Base-by-base conservation (phyloP, 176 grass and related monocot species). In the Zoysia japonica region DNA sequence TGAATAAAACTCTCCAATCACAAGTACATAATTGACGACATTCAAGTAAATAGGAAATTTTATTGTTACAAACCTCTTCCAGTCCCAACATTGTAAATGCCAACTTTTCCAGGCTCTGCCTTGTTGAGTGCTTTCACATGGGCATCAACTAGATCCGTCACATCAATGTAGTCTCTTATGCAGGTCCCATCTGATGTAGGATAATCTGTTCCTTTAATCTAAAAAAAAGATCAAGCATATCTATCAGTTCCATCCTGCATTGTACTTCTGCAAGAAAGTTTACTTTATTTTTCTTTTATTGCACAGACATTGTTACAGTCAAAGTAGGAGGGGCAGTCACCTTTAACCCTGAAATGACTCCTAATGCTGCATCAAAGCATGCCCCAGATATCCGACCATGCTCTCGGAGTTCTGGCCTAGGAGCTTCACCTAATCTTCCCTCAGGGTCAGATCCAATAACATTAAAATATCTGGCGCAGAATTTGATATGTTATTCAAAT, bases 151-250 rank as follows among this genome's bases (percentile, higher is more conserved):
- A 94, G 78, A 87, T 94, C 92, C 3, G 86, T 94, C 81, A 94
- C 88, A 82, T 94, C 92, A 78, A 94, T 94, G 52, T 94, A 94
- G 74, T 94, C 92, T 68, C 92, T 91, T 85, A 94, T 91, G 75
- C 92, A 94, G 44, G 92, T 94, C 50, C 92, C 92, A 65, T 94
- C 92, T 79, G 83, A 14, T 64, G 92, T 94, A 61, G 77, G 68
- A 84, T 94, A 94, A 87, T 94, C 84, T 68, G 65, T 87, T 82
- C 92, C 92, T 82, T 91, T 94, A 82, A 94, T 77, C 92, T 94
- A 74, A 39, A 64, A 72, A 28, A 28, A 65, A 17, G 64, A 85
- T 61, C 37, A 15, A 67, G 35, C 75, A 79, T 71, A 65, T 50
- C 1, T 13, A 72, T 89, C 59, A 81, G 66, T 44, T 71, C 56